A percentile compares a stretch with the other conserved stretches of the same genome.
Conservation (phyloP, 257 asterid species). For the Solanum chaucha region DNA sequence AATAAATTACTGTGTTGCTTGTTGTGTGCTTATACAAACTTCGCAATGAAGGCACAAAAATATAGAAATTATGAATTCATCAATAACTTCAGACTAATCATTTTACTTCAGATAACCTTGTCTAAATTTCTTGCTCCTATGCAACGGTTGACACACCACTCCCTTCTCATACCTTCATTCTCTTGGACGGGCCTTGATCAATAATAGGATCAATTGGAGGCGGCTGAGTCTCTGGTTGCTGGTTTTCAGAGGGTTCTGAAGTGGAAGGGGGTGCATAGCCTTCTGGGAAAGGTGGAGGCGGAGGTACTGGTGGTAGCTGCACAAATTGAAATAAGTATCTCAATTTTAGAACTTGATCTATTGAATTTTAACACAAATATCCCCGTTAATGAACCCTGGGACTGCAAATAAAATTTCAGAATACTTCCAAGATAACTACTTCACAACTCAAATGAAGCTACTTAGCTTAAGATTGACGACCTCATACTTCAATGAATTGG, state of each 20-base stretch:
- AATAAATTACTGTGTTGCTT: neutral
- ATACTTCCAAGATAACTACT: neutral
- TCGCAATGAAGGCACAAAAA: neutral
- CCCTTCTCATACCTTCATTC: conserved; percentile 44
- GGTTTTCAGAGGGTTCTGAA: conserved; percentile 49
- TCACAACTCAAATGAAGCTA: neutral
- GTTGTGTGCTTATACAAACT: neutral
- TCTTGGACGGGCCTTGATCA: conserved; percentile 92
- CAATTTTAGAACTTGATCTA: neutral
- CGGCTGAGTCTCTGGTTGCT: conserved; percentile 38
- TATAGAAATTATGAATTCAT: neutral
- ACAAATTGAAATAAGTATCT: neutral
- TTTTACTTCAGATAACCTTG: neutral
- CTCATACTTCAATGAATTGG: too few species aligned
- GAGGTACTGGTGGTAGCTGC: conserved; percentile 84
- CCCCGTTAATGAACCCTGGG: neutral
- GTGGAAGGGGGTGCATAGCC: conserved; percentile 61
- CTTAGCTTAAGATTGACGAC: neutral
- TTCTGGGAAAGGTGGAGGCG: conserved; percentile 81
- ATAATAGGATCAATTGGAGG: conserved; percentile 65
- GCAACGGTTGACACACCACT: neutral
- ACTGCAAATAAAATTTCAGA: neutral
- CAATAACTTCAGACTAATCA: neutral
- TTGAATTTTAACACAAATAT: neutral
- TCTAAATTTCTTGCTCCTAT: neutral